Conservation (phyloP, 2,329 filamentous ascomycete genomes). For the Didymella pinodella region DNA sequence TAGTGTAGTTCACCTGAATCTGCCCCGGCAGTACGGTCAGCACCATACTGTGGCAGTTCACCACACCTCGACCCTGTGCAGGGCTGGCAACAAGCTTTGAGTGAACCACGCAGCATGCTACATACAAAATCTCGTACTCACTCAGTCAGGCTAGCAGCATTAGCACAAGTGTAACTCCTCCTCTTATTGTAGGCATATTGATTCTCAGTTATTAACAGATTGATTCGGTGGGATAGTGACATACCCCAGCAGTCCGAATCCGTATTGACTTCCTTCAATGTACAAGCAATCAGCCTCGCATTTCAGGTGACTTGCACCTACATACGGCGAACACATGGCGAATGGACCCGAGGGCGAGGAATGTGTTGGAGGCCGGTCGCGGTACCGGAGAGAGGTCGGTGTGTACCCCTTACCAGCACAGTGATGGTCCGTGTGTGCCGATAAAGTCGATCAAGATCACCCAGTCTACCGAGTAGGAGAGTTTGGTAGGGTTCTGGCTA, state of each 20-base stretch:
- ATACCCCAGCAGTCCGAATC: not conserved
- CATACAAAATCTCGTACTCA: not conserved
- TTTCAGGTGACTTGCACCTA: constrained; percentile 9
- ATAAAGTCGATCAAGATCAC: not conserved
- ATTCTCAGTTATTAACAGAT: not conserved
- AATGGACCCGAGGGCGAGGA: not conserved
- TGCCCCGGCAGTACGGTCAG: not conserved
- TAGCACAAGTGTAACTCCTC: not conserved
- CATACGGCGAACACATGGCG: not conserved
- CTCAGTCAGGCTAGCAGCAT: not conserved
- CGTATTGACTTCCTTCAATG: not conserved
- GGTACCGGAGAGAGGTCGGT: not conserved
- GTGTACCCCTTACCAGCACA: not conserved
- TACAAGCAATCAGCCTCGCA: not conserved
- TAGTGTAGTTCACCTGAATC: not conserved
- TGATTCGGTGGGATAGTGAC: not conserved
- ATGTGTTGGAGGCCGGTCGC: not conserved
- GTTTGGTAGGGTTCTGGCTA: not conserved
- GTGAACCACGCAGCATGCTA: not conserved
- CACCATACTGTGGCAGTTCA: not conserved
- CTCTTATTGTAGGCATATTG: not conserved
- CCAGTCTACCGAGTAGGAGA: not conserved
- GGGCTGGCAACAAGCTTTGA: not conserved
- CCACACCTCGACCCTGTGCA: not conserved
- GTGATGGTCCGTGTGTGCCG: not conserved